Evolutionary conservation across 768 basidiomycete species (phyloP), one percentile per base, ranked within the genome.

Genomic region (Suillus spraguei): DNA sequence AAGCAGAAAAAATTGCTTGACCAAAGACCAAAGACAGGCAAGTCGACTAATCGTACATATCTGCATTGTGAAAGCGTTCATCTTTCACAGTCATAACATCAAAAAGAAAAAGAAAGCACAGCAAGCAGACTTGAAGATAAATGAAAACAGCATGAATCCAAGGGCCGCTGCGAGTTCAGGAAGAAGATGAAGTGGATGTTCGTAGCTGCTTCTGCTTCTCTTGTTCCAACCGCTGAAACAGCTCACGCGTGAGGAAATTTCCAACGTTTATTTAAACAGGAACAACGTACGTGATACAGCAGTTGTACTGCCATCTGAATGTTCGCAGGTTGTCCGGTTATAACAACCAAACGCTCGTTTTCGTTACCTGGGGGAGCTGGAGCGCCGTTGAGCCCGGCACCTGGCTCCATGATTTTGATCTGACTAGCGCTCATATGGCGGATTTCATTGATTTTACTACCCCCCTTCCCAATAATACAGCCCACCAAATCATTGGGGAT

Each of bases 331-430:
- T 90, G 89, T n/a, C 97, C 97, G 22, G 95, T 97, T 71, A 99
- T 98, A 58, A 95, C 96, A 8, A 99, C 97, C 73, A 99, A 75
- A 69, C 97, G 80, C 77, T 98, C 96, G 52, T 92, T 91, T 70
- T 95, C 93, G 38, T 87, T 86, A 39, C 89, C 90, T 2, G 89
- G 83, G 13, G 87, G 83, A 1, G 84, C 86, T 32, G 91, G 87
- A 22, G 85, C 87, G 17, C 90, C 91, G 62, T 88, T 87, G 70
- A 86, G 76, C 20, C 87, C 87, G 13, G 93, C 93, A 58, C 95
- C 95, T 39, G 97, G 95, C 70, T 99, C 97, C 90, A 97, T 97
- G 60, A 99, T 98, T 78, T 97, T 95, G 77, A 99, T 98, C 71
- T 95, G 90, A 76, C 95, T 97, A 33, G 91, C 91, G 66, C 94